Conservation (phyloP, 192 early-diverging fungal species). For the Piromyces finnis region DNA sequence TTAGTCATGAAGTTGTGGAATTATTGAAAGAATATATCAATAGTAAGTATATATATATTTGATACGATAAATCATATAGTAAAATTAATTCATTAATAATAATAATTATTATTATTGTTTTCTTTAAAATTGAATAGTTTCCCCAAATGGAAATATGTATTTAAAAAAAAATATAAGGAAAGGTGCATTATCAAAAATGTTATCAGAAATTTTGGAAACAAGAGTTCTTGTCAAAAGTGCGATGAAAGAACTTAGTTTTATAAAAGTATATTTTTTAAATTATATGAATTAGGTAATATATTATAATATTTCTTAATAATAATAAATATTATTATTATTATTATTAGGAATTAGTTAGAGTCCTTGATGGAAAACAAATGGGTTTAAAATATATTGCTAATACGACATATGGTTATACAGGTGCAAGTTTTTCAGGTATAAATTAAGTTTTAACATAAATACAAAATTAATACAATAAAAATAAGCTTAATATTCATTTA, state of each 20-base stretch:
- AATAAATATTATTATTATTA: too few relatives aligned
- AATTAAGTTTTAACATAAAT: neutral
- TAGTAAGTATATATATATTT: constrained; percentile 10
- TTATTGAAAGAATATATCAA: constrained; percentile 50
- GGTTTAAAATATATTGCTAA: constrained; percentile 82
- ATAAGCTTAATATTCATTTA: constrained; percentile 19
- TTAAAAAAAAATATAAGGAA: constrained; percentile 65
- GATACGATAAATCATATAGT: too few relatives aligned
- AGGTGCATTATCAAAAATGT: constrained; percentile 64
- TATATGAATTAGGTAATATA: neutral
- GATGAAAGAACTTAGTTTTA: constrained; percentile 52
- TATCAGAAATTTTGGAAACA: constrained; percentile 72
- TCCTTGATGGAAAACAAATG: constrained; percentile 68
- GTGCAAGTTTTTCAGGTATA: constrained; percentile 1
- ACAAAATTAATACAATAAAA: too few relatives aligned
- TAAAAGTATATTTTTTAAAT: constrained; percentile 14
- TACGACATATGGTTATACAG: constrained; percentile 41
- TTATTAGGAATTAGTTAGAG: constrained; percentile 28
- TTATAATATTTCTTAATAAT: too few relatives aligned
- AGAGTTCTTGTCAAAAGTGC: constrained; percentile 74
- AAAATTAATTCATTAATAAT: neutral
- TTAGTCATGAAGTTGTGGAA: constrained; percentile 42
- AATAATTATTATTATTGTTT: neutral
- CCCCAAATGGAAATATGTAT: constrained; percentile 76
- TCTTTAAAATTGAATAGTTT: constrained; percentile 10